Evolutionary conservation across 495 filamentous ascomycete genomes (phyloP).

Genomic region (Pseudevernia furfuracea): DNA sequence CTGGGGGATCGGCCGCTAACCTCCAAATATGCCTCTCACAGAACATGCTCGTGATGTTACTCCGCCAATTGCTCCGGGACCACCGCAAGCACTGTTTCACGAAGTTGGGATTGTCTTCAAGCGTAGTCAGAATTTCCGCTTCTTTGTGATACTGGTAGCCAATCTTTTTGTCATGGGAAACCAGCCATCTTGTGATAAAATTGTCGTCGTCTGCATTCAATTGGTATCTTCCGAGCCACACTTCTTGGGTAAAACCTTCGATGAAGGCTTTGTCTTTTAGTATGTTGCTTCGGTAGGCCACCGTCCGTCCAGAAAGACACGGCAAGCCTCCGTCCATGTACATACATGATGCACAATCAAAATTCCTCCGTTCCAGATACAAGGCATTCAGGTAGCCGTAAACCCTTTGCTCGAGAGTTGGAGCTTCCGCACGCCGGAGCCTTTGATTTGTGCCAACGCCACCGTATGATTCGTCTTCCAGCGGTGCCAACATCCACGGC

Average conservation of each 20-base stretch:
- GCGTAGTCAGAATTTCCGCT: slow-evolving; percentile 65
- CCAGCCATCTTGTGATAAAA: slow-evolving; percentile 74
- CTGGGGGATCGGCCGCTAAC: slow-evolving; percentile 37
- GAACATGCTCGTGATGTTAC: slow-evolving; percentile 70
- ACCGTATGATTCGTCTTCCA: slow-evolving; percentile 68
- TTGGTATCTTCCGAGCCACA: slow-evolving; percentile 55
- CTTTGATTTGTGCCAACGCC: slow-evolving; percentile 79
- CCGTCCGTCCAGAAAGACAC: slow-evolving; percentile 80
- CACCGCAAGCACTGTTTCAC: slow-evolving; percentile 72
- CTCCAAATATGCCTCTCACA: slow-evolving; percentile 59
- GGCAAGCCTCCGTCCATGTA: slow-evolving; percentile 79
- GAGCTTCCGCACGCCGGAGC: slow-evolving; percentile 55
- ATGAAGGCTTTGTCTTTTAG: slow-evolving; percentile 70
- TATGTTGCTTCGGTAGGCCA: slow-evolving; percentile 73
- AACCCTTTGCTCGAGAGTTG: slow-evolving; percentile 47
- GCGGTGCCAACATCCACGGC: slow-evolving; percentile 77
- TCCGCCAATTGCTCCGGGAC: slow-evolving; percentile 76
- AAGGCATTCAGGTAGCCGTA: slow-evolving; percentile 75
- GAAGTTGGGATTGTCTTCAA: slow-evolving; percentile 67
- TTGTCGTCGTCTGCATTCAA: slow-evolving; percentile 82
- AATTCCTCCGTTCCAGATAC: slow-evolving; percentile 79
- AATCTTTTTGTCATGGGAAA: slow-evolving; percentile 67
- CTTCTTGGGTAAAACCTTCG: slow-evolving; percentile 62
- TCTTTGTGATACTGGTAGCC: slow-evolving; percentile 68
- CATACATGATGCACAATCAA: slow-evolving; percentile 81